Percentiles rank a stretch among this genome's conserved stretches.
Evolutionary conservation across 192 early-diverging fungal genomes (phyloP).

Genomic region (Coemansia sp.): DNA sequence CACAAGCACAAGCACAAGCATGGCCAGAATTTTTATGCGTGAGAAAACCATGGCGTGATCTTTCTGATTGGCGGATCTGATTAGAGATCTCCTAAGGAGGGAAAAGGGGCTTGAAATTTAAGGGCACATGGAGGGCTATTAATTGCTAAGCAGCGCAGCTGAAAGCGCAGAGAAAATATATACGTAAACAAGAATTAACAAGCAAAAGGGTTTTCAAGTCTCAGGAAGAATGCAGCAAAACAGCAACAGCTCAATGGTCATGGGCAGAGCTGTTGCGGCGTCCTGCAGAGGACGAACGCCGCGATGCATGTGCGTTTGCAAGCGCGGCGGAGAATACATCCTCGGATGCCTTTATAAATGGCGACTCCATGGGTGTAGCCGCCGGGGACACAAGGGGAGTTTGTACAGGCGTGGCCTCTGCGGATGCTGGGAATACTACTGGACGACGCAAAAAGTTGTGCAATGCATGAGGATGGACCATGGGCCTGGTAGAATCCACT

Average conservation of each 20-base stretch:
- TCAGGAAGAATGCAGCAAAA: not conserved
- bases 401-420: conserved; percentile 33
- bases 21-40: too few species aligned
- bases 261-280: not conserved
- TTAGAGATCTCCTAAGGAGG: too few species aligned
- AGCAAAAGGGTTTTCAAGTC: too few species aligned
- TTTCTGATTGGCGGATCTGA: too few species aligned
- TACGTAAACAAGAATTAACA: too few species aligned
- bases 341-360: conserved; percentile 29
- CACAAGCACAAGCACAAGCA: too few species aligned
- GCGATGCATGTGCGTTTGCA: not conserved
- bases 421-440: conserved; percentile 43
- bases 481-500: conserved; percentile 25
- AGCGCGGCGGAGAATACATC: conserved; percentile 1
- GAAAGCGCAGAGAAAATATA: too few species aligned
- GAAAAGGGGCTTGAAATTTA: too few species aligned
- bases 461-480: conserved; percentile 28
- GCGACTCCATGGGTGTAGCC: conserved; percentile 24
- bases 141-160: too few species aligned
- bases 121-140: too few species aligned
- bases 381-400: conserved; percentile 27
- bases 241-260: not conserved
- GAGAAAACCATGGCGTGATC: too few species aligned
- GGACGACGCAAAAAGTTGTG: conserved; percentile 39
- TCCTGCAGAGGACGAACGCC: not conserved